A percentile compares a stretch with the other conserved stretches of the same genome.
Conservation (phyloP, 495 filamentous ascomycete genomes). For the Ramalina peruviana region DNA sequence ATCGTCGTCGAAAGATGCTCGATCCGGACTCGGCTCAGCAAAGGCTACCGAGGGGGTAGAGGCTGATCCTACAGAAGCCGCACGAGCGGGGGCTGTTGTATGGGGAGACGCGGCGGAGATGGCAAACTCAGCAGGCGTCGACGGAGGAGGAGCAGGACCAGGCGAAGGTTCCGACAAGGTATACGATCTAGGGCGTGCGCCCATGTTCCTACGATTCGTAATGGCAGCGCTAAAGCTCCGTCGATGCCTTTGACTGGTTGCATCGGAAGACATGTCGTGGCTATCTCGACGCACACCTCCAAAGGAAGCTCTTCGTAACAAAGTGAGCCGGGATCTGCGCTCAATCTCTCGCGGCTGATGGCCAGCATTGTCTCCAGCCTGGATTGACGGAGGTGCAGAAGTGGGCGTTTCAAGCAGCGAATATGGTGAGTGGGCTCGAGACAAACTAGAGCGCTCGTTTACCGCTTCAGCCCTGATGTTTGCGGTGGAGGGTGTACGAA, state of each 20-base stretch:
- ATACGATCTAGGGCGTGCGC: constrained; percentile 16
- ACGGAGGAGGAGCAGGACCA: constrained; percentile 52
- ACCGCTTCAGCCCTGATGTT: constrained; percentile 30
- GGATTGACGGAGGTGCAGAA: constrained; percentile 41
- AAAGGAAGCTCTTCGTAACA: constrained; percentile 36
- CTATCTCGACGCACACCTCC: constrained; percentile 21
- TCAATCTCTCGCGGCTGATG: constrained; percentile 25
- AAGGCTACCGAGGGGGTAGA: neutral
- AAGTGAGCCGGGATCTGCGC: constrained; percentile 36
- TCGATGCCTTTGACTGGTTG: constrained; percentile 36
- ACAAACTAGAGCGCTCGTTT: constrained; percentile 13
- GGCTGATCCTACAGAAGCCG: constrained; percentile 40
- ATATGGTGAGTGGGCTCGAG: constrained; percentile 32
- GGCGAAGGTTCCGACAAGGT: constrained; percentile 42
- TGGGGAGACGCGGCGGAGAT: constrained; percentile 44
- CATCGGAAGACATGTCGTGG: constrained; percentile 21
- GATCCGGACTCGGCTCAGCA: neutral
- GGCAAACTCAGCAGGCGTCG: constrained; percentile 51
- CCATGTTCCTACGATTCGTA: neutral
- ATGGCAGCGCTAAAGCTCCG: constrained; percentile 19
- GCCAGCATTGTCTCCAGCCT: constrained; percentile 28
- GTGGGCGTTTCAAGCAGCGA: constrained; percentile 42
- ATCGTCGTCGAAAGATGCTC: constrained; percentile 7
- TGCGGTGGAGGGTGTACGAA: constrained; percentile 49
- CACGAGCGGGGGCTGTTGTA: constrained; percentile 38